Base-by-base conservation (phyloP, 2,329 filamentous ascomycete species). In the Epichloe coenophiala region DNA sequence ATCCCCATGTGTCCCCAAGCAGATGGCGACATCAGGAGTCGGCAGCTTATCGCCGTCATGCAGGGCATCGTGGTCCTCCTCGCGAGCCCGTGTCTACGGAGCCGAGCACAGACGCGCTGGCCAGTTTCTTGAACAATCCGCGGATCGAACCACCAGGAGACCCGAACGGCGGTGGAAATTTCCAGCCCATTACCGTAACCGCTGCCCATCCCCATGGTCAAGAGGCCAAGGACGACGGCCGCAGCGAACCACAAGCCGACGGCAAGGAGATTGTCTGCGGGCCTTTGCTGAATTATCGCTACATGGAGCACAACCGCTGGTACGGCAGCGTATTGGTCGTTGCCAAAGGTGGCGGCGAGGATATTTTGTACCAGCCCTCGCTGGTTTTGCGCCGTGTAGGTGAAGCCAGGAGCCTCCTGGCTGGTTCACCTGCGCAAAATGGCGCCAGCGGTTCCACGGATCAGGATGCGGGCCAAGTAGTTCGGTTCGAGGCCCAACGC, bases 241-340 rank as follows among this genome's bases (percentile, higher is more conserved):
- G 56, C 35, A 54, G 50, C 33, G 53, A 58, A 27, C 56, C 56
- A 17, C 57, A 59, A 13, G 56, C 56, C 6, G 74, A 77, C 46
- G 75, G 74, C 44, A 75, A 70, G 60, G 79, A 86, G 54, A 75
- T 89, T 31, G 71, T 84, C 13, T 83, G 79, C 58, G 86, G 86
- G 1, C 86, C 86, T 19, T 69, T 91, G 56, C 68, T 91, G 55
- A 91, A 91, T 68, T 91, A 89, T 65, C 76, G 83, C 56, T 78
- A 79, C 60, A 89, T 85, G 79, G 80, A 84, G 56, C 78, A 83
- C 59, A 76, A 75, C 27, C 69, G 68, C 40, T 97, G 91, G 90
- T 74, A 86, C 59, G 90, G 91, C 52, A 95, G 88, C 64, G 86
- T 95, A 7, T 71, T 96, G 59, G 71, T 96, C 47, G 88, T 96